Evolutionary conservation across 139 green algal genomes (phyloP), one percentile per base, ranked within the genome.

Genomic region (Coelastrella sp.): DNA sequence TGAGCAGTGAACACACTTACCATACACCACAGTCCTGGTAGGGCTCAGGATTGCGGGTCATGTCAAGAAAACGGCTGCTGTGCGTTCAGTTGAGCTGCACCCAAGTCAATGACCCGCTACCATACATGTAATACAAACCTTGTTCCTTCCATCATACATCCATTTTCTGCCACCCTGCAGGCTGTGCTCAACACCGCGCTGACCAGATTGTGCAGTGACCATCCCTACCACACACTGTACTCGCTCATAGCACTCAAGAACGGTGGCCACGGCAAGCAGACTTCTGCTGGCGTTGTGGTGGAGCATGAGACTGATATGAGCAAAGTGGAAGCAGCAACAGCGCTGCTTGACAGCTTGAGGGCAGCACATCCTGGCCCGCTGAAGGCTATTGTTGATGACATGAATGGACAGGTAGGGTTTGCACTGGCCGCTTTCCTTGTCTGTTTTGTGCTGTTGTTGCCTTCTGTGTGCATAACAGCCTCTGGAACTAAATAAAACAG

Each of bases 221-320:
- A 99, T 89, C 97, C 97, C 7, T 94, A 97, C 92, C 97, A 99
- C 92, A 94, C 91, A 4, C 90, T 99, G 11, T 96, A 96, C 91
- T 94, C 97, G 80, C 89, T 98, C 7, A 93, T 97, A 57, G 95
- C 96, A 14, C 94, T 98, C 14, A 93, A 92, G 17, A 96, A 98
- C 77, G 95, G 95, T 10, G 74, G 19, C 56, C 5, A 14, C 1
- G 74, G 74, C 7, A 58, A 80, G 16, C 74, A 80, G 74, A 58
- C 23, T 14, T 3, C 11, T 14, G 74, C 74, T 16, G 74, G 74
- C 7, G 22, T 16, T 8, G 10, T 73, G 17, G 6, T 86, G 80
- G 58, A 86, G 59, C n/a, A 73, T 16, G 8, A 75, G 20, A 22
- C 80, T 19, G 80, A 86, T 59, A 11, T 59, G 59, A 71, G 59